Conservation (phyloP, 2,329 filamentous ascomycete species). For the Fusarium hainanense region DNA sequence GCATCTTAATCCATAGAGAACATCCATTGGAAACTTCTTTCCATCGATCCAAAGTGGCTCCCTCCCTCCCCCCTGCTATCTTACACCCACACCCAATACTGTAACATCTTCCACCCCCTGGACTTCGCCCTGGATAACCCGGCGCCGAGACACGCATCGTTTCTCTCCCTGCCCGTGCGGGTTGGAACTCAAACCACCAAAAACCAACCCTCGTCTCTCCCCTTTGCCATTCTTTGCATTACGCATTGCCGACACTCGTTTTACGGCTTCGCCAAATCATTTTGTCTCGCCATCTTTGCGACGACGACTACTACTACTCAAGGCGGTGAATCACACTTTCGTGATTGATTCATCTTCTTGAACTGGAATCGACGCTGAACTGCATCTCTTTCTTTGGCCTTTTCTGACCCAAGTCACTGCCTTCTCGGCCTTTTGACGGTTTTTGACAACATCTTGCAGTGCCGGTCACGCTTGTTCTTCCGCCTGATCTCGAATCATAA, state of each 20-base stretch:
- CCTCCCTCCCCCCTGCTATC: conserved; percentile 29
- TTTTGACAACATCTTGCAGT: conserved; percentile 32
- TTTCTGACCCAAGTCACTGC: conserved; percentile 26
- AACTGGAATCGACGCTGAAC: conserved; percentile 22
- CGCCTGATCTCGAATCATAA: conserved; percentile 12
- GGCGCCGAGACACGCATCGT: conserved; percentile 44
- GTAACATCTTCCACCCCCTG: conserved; percentile 15
- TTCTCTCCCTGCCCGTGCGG: conserved; percentile 38
- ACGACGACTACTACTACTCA: conserved; percentile 16
- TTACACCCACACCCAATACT: conserved; percentile 24
- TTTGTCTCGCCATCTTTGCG: conserved; percentile 32
- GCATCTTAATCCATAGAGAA: not conserved
- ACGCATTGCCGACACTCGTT: conserved; percentile 45
- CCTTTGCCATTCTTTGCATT: conserved; percentile 42
- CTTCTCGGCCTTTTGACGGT: conserved; percentile 25
- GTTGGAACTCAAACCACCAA: conserved; percentile 40
- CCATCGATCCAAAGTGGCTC: conserved; percentile 26
- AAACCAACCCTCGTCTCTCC: conserved; percentile 36
- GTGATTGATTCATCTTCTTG: conserved; percentile 31
- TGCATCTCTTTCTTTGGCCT: conserved; percentile 22
- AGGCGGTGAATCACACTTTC: conserved; percentile 29
- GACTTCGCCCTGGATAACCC: conserved; percentile 42
- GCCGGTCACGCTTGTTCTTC: conserved; percentile 41
- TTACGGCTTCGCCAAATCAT: conserved; percentile 36
- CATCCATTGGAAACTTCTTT: conserved; percentile 24